Percentiles rank a stretch among this genome's conserved stretches.
These are phyloP conservation scores for Aspergillus saccharolyticus DNA, from an alignment of 495 filamentous ascomycete species.

Conservation along the genomic window DNA sequence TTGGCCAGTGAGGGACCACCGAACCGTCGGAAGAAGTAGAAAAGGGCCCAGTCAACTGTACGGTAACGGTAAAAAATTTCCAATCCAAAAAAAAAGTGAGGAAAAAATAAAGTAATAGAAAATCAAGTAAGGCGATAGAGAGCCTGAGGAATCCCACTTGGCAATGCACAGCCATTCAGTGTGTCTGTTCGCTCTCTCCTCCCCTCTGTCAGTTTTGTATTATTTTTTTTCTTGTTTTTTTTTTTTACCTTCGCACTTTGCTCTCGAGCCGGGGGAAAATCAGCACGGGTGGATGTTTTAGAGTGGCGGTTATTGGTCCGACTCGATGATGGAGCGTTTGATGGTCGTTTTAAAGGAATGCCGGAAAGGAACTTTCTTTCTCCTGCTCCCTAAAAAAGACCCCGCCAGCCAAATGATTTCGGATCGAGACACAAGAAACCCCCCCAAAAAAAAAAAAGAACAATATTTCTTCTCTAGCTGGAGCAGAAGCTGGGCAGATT, in stretches of 20 bases:
- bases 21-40: conserved; percentile 15
- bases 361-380: conserved; percentile 8
- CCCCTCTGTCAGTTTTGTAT: conserved; percentile 10
- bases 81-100: conserved; percentile 3
- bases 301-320: conserved; percentile 22
- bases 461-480: neutral
- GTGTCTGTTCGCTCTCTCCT: conserved; percentile 1
- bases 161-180: too few species aligned
- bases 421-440: too few species aligned
- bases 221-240: conserved; percentile 25
- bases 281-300: conserved; percentile 22
- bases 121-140: conserved; percentile 8
- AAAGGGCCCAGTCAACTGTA: conserved; percentile 5
- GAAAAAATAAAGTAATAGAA: conserved; percentile 15
- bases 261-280: conserved; percentile 6
- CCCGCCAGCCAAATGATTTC: neutral
- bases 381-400: neutral
- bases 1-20: conserved; percentile 13
- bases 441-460: neutral
- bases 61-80: neutral
- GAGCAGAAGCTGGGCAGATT: neutral
- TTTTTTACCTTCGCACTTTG: neutral
- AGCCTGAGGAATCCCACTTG: conserved; percentile 27
- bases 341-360: conserved; percentile 15
- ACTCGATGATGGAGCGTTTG: conserved; percentile 10